Percentiles rank a stretch among this genome's conserved stretches.
Conservation (phyloP, 257 asterid species). For the Striga asiatica region DNA sequence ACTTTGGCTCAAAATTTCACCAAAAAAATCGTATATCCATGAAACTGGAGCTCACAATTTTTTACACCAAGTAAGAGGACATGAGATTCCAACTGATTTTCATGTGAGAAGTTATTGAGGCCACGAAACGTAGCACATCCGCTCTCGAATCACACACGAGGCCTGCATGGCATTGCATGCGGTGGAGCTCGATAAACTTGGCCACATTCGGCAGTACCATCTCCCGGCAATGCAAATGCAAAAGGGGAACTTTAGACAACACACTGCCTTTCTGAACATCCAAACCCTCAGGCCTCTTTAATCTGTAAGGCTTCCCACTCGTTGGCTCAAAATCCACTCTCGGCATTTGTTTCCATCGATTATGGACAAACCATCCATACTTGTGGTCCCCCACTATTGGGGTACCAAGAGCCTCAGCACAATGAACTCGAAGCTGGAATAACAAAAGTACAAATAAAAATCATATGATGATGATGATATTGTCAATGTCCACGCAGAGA, state of each 20-base stretch:
- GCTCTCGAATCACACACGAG: constrained; percentile 29
- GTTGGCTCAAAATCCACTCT: constrained; percentile 71
- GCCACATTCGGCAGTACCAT: constrained; percentile 72
- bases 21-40: no score
- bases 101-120: constrained; percentile 88
- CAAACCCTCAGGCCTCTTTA: constrained; percentile 75
- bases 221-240: constrained; percentile 89
- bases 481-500: no score
- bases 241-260: constrained; percentile 70
- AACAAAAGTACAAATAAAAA: no score
- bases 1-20: no score
- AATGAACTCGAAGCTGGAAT: constrained; percentile 80
- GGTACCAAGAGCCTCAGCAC: constrained; percentile 94
- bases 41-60: no score
- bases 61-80: constrained; percentile 44
- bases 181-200: constrained; percentile 47
- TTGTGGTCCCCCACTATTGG: constrained; percentile 92
- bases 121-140: constrained; percentile 67
- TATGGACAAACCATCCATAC: constrained; percentile 86
- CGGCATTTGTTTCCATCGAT: constrained; percentile 87
- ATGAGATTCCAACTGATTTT: constrained; percentile 92
- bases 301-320: constrained; percentile 55
- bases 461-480: no score
- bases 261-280: constrained; percentile 94
- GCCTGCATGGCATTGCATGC: neutral